These are phyloP conservation scores for Lactuca sativa DNA, from an alignment of 129 eudicot species.

Conservation along the genomic window DNA sequence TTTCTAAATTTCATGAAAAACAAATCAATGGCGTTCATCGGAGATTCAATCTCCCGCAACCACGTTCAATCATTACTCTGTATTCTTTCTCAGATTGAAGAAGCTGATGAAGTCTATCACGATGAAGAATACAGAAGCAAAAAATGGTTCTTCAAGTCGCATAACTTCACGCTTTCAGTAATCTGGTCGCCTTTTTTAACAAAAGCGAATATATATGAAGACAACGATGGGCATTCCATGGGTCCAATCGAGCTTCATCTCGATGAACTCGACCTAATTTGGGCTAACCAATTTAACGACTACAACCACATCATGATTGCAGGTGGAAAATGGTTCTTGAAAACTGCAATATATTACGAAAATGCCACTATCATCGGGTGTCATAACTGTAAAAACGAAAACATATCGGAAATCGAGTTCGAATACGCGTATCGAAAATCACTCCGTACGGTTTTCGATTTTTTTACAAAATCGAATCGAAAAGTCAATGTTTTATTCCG, in stretches of 20 bases:
- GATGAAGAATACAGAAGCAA: slow-evolving; percentile 60
- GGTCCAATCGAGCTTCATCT: slow-evolving; percentile 52
- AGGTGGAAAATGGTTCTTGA: slow-evolving; percentile 85
- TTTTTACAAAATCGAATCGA: slow-evolving; percentile 39
- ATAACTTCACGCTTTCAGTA: slow-evolving; percentile 59
- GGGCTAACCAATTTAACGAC: slow-evolving; percentile 50
- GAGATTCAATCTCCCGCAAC: slow-evolving; percentile 93
- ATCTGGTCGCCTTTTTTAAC: slow-evolving; percentile 81
- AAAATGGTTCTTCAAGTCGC: slow-evolving; percentile 61
- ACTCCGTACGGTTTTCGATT: slow-evolving; percentile 38
- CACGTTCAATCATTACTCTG: slow-evolving; percentile 88
- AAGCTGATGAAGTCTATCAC: slow-evolving; percentile 63
- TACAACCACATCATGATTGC: slow-evolving; percentile 61
- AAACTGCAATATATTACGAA: slow-evolving; percentile 66
- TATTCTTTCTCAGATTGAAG: slow-evolving; percentile 75
- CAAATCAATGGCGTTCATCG: slow-evolving; percentile 72
- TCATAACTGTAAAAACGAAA: slow-evolving; percentile 51
- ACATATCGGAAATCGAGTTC: slow-evolving; percentile 50
- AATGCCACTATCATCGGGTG: slow-evolving; percentile 62
- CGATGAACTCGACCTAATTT: slow-evolving; percentile 54
- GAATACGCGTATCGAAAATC: slow-evolving; percentile 53
- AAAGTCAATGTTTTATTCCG: slow-evolving; percentile 43
- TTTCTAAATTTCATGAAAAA: slow-evolving; percentile 59
- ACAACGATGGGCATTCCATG: slow-evolving; percentile 65
- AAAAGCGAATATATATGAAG: slow-evolving; percentile 60